These are phyloP conservation scores for Pistacia vera DNA, from an alignment of 345 rosid genomes.

Conservation along the genomic window DNA sequence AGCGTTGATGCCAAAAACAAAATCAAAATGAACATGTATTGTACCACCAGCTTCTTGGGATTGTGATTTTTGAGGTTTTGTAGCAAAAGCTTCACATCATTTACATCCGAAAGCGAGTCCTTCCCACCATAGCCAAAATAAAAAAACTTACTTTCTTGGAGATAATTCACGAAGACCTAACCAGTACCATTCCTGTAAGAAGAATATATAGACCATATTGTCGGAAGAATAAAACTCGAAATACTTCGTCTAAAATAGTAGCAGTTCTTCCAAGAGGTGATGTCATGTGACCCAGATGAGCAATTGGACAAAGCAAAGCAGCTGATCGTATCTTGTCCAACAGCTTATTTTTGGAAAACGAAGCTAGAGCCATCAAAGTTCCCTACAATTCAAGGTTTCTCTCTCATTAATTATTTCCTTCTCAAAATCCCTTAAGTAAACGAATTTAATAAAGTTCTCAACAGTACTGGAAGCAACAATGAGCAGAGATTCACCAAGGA, in stretches of 20 bases:
- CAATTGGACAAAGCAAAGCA: slow-evolving; percentile 53
- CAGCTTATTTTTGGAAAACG: slow-evolving; percentile 43
- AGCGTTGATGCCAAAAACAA: slow-evolving; percentile 40
- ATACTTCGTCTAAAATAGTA: slow-evolving; percentile 44
- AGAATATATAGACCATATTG: not conserved
- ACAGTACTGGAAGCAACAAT: not conserved
- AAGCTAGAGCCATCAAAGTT: slow-evolving; percentile 54
- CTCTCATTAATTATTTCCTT: no score
- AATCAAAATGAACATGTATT: slow-evolving; percentile 53
- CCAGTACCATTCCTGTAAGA: slow-evolving; percentile 24
- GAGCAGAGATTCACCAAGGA: slow-evolving; percentile 40
- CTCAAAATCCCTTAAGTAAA: slow-evolving; percentile 14
- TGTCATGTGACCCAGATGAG: slow-evolving; percentile 40
- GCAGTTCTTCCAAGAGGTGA: slow-evolving; percentile 39
- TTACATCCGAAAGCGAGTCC: slow-evolving; percentile 41
- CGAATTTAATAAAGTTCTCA: slow-evolving; percentile 11
- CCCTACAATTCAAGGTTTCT: slow-evolving; percentile 34
- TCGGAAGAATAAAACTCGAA: slow-evolving; percentile 20
- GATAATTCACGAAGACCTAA: slow-evolving; percentile 46
- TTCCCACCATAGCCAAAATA: slow-evolving; percentile 39
- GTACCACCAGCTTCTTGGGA: slow-evolving; percentile 41
- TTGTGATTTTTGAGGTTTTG: slow-evolving; percentile 41
- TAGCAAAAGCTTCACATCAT: slow-evolving; percentile 42
- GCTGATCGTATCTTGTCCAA: slow-evolving; percentile 54
- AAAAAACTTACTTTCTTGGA: slow-evolving; percentile 40